A percentile compares a stretch with the other conserved stretches of the same genome.
Conservation (phyloP, 116 monocot genomes). For the Zostera marina region DNA sequence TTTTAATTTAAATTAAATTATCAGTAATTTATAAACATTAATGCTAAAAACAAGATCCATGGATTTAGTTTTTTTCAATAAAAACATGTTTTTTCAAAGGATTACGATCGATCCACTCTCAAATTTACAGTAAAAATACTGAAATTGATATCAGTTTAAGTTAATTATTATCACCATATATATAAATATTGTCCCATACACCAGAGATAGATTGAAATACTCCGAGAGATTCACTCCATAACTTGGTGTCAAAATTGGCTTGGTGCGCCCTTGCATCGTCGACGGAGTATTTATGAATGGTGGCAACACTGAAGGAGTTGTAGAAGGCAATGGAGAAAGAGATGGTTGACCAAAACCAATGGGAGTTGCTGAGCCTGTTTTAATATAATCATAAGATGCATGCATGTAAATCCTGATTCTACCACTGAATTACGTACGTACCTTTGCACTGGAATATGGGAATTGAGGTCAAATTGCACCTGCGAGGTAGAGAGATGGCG, state of each 20-base stretch:
- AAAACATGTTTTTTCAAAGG: too few species aligned
- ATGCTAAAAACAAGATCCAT: too few species aligned
- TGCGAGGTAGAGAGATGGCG: slow-evolving; percentile 29
- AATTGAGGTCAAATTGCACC: slow-evolving; percentile 21
- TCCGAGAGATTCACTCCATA: neutral
- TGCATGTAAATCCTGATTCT: neutral
- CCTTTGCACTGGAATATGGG: slow-evolving; percentile 59
- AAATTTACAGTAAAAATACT: too few species aligned
- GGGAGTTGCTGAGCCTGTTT: slow-evolving; percentile 5
- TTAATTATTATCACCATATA: too few species aligned
- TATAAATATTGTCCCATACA: neutral
- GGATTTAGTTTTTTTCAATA: too few species aligned
- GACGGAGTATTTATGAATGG: neutral
- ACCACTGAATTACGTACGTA: neutral
- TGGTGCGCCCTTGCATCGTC: neutral
- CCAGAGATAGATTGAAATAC: neutral
- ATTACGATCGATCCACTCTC: too few species aligned
- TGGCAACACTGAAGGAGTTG: neutral
- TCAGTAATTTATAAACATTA: too few species aligned
- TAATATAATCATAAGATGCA: neutral
- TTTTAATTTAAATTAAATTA: too few species aligned
- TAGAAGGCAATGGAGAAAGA: neutral
- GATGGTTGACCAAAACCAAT: slow-evolving; percentile 5
- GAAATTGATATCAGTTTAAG: too few species aligned
- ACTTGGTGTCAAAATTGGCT: neutral